Base-by-base conservation (phyloP, 768 basidiomycete genomes). In the Lactarius trivialis region DNA sequence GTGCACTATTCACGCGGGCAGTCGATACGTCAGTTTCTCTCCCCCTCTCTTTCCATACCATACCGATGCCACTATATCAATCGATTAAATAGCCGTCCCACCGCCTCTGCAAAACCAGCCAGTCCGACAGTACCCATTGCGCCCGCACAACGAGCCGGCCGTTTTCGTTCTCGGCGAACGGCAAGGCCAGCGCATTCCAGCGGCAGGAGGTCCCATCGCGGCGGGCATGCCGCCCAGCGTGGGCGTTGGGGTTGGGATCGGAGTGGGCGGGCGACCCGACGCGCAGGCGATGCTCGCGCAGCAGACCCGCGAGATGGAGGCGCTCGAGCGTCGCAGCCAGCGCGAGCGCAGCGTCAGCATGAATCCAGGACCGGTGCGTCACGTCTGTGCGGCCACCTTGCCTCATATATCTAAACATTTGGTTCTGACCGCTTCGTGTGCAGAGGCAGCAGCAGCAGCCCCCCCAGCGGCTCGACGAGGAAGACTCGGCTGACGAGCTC, bases 1-100 rank as follows among this genome's bases (percentile, higher is more conserved):
- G 81, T 91, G 0, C 89, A 93, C 69, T 93, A 92, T 70, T 78
- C 82, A 33, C 82, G 88, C 67, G 87, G 86, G 5, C 84, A 80
- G 12, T 65, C 77, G 9, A 76, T 79, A 51, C 80, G 89, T 91
- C 71, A 73, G 88, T 81, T 36, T 48, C 58, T n/a, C n/a, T n/a
- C 1, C 32, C 33, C 36, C 30, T 49, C 58, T 3, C 32, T 39
- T 26, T 43, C 17, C 56, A 45, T 54, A 2, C 24, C 28, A 28
- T 37, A 14, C 21, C n/a, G 43, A 15, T 6, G 1, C 4, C 32
- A n/a, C 34, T 28, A 4, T 28, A 12, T 45, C 8, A 55, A 60
- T 67, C 58, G 48, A 32, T 43, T 69, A 19, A 9, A 32, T 63
- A 91, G 89, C 79, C 51, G 84, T 89, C 67, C 73, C 79, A 3